phyloP scores from a whole-genome alignment of 345 rosid genomes.

The Cardiospermum halicacabum region DNA sequence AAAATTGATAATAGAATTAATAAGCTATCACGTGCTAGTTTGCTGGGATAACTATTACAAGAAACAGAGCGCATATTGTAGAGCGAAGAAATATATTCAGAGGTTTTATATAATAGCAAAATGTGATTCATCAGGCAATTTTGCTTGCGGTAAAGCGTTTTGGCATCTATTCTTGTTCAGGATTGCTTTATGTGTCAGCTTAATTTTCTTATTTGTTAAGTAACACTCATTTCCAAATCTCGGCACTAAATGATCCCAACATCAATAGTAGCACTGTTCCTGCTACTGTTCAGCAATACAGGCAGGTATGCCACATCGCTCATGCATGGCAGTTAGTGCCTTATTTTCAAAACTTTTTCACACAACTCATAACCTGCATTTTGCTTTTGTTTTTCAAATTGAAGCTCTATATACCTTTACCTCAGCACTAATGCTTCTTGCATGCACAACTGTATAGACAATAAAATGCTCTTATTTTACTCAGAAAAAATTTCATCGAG shows the following conservation, averaged over 20 bases:
- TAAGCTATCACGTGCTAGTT: not conserved
- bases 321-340: not conserved
- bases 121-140: not conserved
- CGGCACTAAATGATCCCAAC: not conserved
- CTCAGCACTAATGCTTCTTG: not conserved
- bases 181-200: not conserved
- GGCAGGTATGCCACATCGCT: not conserved
- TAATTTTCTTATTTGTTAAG: not conserved
- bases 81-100: not conserved
- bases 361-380: not conserved
- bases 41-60: not conserved
- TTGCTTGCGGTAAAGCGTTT: not conserved
- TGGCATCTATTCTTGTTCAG: not conserved
- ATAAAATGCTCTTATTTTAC: not conserved
- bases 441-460: not conserved
- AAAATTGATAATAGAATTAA: constrained; percentile 1
- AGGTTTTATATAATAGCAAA: not conserved
- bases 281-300: not conserved
- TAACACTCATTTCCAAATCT: not conserved
- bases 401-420: not conserved
- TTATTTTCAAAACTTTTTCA: not conserved
- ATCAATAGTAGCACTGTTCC: not conserved
- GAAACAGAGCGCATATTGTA: not conserved
- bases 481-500: not conserved
- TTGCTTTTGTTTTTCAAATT: not conserved